Evolutionary conservation across 1,284 basidiomycete genomes (phyloP).

Genomic region (Papiliotrema terrestris): DNA sequence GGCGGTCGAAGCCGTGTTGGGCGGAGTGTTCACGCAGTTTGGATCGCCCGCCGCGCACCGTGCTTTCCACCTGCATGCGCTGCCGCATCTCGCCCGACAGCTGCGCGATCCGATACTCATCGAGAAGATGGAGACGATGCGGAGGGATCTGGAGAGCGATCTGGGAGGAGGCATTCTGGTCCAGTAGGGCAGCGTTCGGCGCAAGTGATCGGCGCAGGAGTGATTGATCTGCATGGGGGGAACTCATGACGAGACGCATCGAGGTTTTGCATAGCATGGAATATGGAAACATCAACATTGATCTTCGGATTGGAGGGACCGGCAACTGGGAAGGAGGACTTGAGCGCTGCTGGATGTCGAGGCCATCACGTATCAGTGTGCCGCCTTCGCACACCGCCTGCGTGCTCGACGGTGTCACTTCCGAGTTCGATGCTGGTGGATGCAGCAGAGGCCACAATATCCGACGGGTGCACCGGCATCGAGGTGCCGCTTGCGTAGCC

Average conservation of each 20-base stretch:
- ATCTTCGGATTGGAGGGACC: too few species aligned
- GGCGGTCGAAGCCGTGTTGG: slow-evolving; percentile 42
- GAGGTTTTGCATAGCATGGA: too few species aligned
- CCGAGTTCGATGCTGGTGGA: too few species aligned
- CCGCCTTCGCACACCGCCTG: too few species aligned
- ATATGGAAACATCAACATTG: too few species aligned
- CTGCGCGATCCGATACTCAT: slow-evolving; percentile 36
- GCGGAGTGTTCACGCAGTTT: slow-evolving; percentile 41
- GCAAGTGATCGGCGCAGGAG: background rate
- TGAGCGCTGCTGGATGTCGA: too few species aligned
- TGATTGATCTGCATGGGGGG: background rate
- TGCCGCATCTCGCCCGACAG: slow-evolving; percentile 37
- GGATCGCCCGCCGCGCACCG: slow-evolving; percentile 47
- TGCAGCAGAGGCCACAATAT: too few species aligned
- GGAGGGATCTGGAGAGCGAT: slow-evolving; percentile 16
- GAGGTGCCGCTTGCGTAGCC: too few species aligned
- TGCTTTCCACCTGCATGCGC: slow-evolving; percentile 42
- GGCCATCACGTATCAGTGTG: too few species aligned
- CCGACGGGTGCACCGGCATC: too few species aligned
- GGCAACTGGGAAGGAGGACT: too few species aligned
- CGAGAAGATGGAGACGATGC: slow-evolving; percentile 23
- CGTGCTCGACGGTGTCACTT: too few species aligned
- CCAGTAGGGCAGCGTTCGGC: background rate
- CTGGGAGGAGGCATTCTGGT: slow-evolving; percentile 14
- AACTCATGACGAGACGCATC: background rate